Conservation (phyloP, 2,329 filamentous ascomycete species). For the Colletotrichum higginsianum region DNA sequence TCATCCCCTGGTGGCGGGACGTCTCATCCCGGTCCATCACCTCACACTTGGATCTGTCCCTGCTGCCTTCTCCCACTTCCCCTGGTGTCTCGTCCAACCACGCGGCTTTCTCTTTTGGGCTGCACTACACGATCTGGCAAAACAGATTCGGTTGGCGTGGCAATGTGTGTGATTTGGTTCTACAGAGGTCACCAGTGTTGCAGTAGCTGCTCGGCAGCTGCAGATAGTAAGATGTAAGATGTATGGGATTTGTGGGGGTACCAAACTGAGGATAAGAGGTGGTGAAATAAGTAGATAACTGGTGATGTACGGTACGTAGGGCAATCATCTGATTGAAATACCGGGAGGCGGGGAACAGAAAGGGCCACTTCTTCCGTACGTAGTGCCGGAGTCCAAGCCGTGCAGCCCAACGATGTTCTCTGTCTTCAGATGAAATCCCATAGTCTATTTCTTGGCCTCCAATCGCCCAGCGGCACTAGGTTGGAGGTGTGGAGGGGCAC, state of each 20-base stretch:
- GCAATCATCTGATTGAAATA: constrained; percentile 10
- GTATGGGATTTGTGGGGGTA: background rate
- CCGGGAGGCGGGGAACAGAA: constrained; percentile 17
- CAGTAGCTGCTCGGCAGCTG: background rate
- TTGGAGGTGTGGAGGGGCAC: constrained; percentile 4
- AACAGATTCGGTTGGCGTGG: background rate
- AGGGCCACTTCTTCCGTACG: constrained; percentile 11
- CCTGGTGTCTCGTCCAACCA: constrained; percentile 11
- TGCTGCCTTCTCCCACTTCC: background rate
- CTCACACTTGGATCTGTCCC: constrained; percentile 13
- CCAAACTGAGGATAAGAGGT: background rate
- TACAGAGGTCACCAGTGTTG: constrained; percentile 17
- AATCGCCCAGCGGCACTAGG: constrained; percentile 4
- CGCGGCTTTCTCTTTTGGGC: constrained; percentile 6
- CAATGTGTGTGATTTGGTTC: constrained; percentile 9
- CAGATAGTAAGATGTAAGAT: constrained; percentile 10
- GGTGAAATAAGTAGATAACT: constrained; percentile 3
- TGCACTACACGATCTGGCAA: constrained; percentile 7
- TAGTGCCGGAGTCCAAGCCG: constrained; percentile 15
- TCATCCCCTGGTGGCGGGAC: constrained; percentile 3
- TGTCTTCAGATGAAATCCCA: constrained; percentile 12
- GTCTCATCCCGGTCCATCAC: constrained; percentile 15
- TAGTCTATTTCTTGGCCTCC: constrained; percentile 3
- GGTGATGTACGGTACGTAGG: background rate
- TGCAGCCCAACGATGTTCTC: background rate